These are phyloP conservation scores for Dacryopinax primogenitus DNA, from an alignment of 768 basidiomycete genomes.

Conservation along the genomic window DNA sequence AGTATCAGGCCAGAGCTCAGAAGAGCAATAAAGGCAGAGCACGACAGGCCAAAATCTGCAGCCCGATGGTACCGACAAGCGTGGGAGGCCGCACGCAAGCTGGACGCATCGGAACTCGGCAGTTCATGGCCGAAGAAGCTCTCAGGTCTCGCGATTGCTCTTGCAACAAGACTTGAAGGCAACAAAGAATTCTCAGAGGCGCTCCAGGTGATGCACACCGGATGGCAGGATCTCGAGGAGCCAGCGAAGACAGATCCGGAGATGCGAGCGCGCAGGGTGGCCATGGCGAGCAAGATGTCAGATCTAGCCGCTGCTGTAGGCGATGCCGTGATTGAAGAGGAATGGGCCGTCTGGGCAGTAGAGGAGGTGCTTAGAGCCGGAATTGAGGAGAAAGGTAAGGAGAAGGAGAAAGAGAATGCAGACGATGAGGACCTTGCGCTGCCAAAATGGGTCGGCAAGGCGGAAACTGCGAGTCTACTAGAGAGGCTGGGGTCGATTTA, in stretches of 20 bases:
- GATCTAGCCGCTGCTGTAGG: not conserved
- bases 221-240: not conserved
- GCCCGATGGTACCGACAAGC: not conserved
- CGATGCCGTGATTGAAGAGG: not conserved
- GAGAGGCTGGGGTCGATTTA: not conserved
- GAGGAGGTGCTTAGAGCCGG: not conserved
- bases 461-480: not conserved
- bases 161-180: not conserved
- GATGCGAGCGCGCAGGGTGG: not conserved
- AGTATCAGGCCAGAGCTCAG: not conserved
- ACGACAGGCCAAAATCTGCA: not conserved
- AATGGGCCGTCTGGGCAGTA: constrained; percentile 1
- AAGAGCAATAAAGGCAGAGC: not conserved
- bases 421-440: not conserved
- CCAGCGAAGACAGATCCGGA: not conserved
- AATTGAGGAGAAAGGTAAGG: not conserved
- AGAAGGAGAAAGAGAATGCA: not conserved
- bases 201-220: not conserved
- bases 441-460: not conserved
- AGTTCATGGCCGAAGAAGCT: not conserved
- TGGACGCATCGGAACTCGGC: not conserved
- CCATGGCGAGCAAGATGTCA: constrained; percentile 7
- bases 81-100: not conserved
- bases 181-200: not conserved
- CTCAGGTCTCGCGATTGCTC: not conserved